phyloP scores from a whole-genome alignment of 1,284 basidiomycete genomes.

The Moesziomyces parantarcticus region DNA sequence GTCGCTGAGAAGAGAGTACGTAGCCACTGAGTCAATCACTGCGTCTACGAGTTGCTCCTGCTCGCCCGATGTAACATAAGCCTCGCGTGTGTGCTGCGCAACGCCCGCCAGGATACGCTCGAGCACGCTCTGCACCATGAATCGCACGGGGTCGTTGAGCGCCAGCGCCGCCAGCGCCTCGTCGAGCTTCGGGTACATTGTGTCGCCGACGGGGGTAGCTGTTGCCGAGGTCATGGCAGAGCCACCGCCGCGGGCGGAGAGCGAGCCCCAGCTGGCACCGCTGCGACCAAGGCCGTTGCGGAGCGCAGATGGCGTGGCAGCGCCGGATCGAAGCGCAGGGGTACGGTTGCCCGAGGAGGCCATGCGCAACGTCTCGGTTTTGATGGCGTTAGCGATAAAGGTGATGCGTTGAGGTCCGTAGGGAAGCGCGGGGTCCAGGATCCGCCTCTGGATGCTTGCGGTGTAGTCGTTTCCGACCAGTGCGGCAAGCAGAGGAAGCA shows the following conservation, averaged over 20 bases:
- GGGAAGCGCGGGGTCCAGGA: slow-evolving; percentile 49
- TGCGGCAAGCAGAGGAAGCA: slow-evolving; percentile 57
- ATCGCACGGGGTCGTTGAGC: slow-evolving; percentile 51
- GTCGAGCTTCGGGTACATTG: slow-evolving; percentile 38
- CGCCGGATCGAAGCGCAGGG: slow-evolving; percentile 15
- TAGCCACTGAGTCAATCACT: slow-evolving; percentile 54
- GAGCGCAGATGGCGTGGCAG: slow-evolving; percentile 27
- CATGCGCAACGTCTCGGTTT: slow-evolving; percentile 44
- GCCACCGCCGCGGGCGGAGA: slow-evolving; percentile 9
- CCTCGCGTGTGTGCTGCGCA: slow-evolving; percentile 13
- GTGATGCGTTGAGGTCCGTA: slow-evolving; percentile 37
- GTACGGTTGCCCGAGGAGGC: slow-evolving; percentile 19
- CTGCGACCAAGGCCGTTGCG: slow-evolving; percentile 28
- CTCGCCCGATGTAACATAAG: slow-evolving; percentile 46
- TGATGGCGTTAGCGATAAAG: slow-evolving; percentile 41
- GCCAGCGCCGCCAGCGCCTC: slow-evolving; percentile 30
- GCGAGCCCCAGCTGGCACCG: slow-evolving; percentile 17
- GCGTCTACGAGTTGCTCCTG: slow-evolving; percentile 46
- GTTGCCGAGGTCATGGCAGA: slow-evolving; percentile 43
- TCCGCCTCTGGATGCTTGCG: slow-evolving; percentile 33
- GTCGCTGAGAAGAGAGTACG: slow-evolving; percentile 53
- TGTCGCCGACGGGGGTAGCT: slow-evolving; percentile 41
- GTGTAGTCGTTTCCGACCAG: slow-evolving; percentile 62
- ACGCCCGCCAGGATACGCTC: slow-evolving; percentile 39
- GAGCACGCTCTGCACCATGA: slow-evolving; percentile 49